Base-by-base conservation (phyloP, 257 asterid genomes). In the Cynanchum wilfordii region DNA sequence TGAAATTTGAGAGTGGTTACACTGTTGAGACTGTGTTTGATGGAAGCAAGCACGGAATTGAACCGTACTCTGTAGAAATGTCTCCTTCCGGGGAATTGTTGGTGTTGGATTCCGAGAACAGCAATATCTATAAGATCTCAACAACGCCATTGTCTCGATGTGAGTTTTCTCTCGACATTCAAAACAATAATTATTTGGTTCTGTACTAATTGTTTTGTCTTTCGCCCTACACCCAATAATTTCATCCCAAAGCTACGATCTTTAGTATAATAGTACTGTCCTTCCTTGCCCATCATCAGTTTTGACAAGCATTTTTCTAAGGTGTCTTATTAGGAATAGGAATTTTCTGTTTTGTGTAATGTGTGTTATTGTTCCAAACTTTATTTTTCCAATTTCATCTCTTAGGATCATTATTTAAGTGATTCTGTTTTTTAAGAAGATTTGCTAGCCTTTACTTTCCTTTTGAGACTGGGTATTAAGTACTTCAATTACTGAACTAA, bases 11-110 rank as follows among this genome's bases (percentile, higher is more conserved):
- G 83, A 79, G 94, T 72, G 99, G 99, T 62, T 95, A 95, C 76
- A 79, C 73, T 29, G 98, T 95, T 44, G 99, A 92, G 85, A 95
- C 99, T 10, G 97, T 95, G 75, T 95, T 95, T 72, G 99, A 95
- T 79, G 99, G 99, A 59, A 95, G 94, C 74, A 95, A 95, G 82
- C 85, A 80, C 56, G 99, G 98, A 33, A 90, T 95, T 77, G 98
- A 88, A 42, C 98, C 99, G 3, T 64, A 86, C 78, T 77, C 95
- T 1, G 91, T 88, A 30, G 90, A 85, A 74, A 88, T 87, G 76
- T 89, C 96, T 24, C 82, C 88, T 7, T 81, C 80, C 55, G 98
- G 96, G 49, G 96, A 94, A 69, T 62, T 94, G 77, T 79, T 94
- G 40, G 77, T 94, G 69, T 75, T 91, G 76, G 99, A 94, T 75